Conservation (phyloP, 371 early-diverging fungal genomes). For the Mucor sp. region DNA sequence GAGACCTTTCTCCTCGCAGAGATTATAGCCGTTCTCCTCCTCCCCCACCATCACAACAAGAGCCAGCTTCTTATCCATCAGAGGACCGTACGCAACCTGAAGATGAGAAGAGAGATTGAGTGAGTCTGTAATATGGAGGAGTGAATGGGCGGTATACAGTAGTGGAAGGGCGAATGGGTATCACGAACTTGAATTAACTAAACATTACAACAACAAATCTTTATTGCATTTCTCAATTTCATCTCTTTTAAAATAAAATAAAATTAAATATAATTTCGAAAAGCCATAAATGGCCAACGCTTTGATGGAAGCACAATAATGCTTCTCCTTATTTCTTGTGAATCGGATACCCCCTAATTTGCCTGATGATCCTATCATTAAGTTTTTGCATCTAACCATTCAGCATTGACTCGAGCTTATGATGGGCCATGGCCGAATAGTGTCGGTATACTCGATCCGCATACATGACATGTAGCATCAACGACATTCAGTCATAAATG, state of each 20-base stretch:
- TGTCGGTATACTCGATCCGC: background rate
- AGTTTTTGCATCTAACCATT: too few relatives aligned
- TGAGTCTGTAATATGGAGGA: background rate
- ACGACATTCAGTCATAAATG: too few relatives aligned
- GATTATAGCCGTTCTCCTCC: background rate
- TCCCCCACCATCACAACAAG: background rate
- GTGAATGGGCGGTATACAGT: background rate
- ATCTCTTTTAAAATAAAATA: too few relatives aligned
- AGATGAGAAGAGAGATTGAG: background rate
- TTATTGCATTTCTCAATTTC: background rate
- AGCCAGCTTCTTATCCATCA: background rate
- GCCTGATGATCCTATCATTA: too few relatives aligned
- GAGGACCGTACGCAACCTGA: background rate
- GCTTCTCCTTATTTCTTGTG: background rate
- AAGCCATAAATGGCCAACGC: constrained; percentile 2
- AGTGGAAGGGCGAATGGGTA: background rate
- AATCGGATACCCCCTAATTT: background rate
- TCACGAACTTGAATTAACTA: background rate
- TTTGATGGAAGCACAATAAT: constrained; percentile 12
- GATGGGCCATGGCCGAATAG: too few relatives aligned
- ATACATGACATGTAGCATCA: background rate
- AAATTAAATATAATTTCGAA: background rate
- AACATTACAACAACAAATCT: background rate
- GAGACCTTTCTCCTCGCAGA: background rate
- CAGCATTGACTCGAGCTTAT: too few relatives aligned